Percentiles rank a stretch among this genome's conserved stretches.
phyloP scores from a whole-genome alignment of 164 flowering plant species.

The Kingdonia uniflora region DNA sequence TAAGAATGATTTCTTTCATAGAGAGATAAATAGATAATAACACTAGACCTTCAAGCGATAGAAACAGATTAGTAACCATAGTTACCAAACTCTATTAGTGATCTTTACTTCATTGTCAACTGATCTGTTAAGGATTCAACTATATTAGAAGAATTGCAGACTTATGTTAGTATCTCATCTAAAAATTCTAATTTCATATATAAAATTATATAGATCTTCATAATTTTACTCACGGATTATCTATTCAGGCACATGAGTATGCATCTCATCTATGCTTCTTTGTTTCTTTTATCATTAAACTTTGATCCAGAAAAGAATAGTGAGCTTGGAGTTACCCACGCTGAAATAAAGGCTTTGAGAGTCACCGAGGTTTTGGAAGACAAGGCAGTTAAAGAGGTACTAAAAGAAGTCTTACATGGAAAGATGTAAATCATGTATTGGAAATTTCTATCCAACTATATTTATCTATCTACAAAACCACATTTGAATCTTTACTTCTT shows the following conservation, averaged over 20 bases:
- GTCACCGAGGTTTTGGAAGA: conserved; percentile 54
- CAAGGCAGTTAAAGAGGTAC: conserved; percentile 83
- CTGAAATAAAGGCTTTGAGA: conserved; percentile 62
- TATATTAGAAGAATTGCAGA: background rate
- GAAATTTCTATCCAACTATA: background rate
- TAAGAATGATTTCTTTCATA: too few relatives aligned
- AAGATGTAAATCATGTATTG: background rate
- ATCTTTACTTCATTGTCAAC: too few relatives aligned
- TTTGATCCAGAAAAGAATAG: conserved; percentile 48
- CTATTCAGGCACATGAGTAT: background rate
- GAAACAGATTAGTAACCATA: too few relatives aligned
- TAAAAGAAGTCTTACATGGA: background rate
- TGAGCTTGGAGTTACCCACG: conserved; percentile 43
- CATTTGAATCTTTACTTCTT: background rate
- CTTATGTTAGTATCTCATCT: background rate
- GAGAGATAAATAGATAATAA: too few relatives aligned
- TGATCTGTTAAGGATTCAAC: too few relatives aligned
- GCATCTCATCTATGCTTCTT: background rate
- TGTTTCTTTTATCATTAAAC: background rate
- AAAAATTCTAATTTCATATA: background rate
- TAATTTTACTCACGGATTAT: too few relatives aligned
- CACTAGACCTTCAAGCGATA: too few relatives aligned
- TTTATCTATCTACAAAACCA: conserved; percentile 2
- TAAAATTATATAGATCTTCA: too few relatives aligned
- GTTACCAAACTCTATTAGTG: too few relatives aligned